Conservation (phyloP, 768 basidiomycete species). For the Kwoniella pini region DNA sequence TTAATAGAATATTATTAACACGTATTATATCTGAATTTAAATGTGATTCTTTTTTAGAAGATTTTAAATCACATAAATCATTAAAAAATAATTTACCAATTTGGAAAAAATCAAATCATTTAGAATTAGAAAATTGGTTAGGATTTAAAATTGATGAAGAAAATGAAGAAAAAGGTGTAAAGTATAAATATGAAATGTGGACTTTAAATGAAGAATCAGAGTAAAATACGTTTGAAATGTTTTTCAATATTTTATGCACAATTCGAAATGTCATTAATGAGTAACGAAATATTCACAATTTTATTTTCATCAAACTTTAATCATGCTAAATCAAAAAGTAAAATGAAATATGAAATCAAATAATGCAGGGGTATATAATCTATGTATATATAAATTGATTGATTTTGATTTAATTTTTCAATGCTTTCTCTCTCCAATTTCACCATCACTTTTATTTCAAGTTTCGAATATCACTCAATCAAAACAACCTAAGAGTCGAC, state of each 20-base stretch:
- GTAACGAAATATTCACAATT: too few relatives aligned
- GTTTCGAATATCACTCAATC: too few relatives aligned
- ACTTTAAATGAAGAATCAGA: too few relatives aligned
- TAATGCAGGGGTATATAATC: constrained; percentile 8
- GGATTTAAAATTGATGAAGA: constrained; percentile 75
- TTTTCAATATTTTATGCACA: background rate
- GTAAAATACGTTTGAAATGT: too few relatives aligned
- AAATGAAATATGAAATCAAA: background rate
- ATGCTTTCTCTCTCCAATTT: too few relatives aligned
- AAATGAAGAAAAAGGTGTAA: constrained; percentile 77
- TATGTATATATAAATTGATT: too few relatives aligned
- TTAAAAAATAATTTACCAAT: constrained; percentile 13
- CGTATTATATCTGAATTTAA: constrained; percentile 73
- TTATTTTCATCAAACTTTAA: too few relatives aligned
- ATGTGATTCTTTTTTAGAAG: constrained; percentile 85
- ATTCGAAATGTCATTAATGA: too few relatives aligned
- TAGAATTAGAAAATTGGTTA: constrained; percentile 71
- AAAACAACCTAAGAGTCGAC: too few relatives aligned
- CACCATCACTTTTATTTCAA: too few relatives aligned
- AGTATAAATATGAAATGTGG: constrained; percentile 98
- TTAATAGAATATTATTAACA: constrained; percentile 84
- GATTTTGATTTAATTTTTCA: too few relatives aligned
- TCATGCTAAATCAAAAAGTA: background rate
- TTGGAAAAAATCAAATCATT: constrained; percentile 67
- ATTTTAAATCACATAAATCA: constrained; percentile 58